Evolutionary conservation across 2,329 filamentous ascomycete genomes (phyloP), one percentile per base, ranked within the genome.

Genomic region (Phialophora tarda): DNA sequence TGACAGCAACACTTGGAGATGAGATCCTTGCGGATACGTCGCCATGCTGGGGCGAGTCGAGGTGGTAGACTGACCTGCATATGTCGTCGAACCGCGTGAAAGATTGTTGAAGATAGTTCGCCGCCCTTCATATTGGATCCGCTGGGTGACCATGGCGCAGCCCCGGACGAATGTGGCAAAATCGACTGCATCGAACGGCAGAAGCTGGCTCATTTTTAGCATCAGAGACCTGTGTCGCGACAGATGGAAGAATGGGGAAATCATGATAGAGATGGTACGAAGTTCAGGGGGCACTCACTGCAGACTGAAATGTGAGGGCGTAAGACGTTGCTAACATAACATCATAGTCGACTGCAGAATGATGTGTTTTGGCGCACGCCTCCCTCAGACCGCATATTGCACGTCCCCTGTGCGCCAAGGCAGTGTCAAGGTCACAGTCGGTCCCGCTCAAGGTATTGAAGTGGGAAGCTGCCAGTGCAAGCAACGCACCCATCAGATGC

Each of bases 401-500:
- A 65, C 88, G 85, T 59, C 89, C 78, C 26, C 88, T 86, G 75
- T 91, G 88, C 47, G 90, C 85, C 50, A 88, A 87, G 30, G 84
- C 81, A 12, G 82, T 79, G 11, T 82, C 75, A 11, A 89, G 80
- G 63, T 81, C 81, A 1, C 81, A 73, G 65, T 85, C 85, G 0
- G 79, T 75, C 3, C 77, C 76, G 4, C 90, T 59, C n/a, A 71
- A 47, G 7, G 69, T 28, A 17, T 23, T 62, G 24, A 73, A 80
- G 68, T 91, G 86, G 0, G 88, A 90, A 47, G 89, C 89, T 1
- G 88, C 82, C 66, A 89, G 83, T 14, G 87, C 88, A 0, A 90
- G 82, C 57, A 91, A 87, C 3, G 88, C 86, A 74, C 91, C 88
- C 84, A 91, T 89, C 11, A 90, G 81, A 65, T 86, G 89, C 62